phyloP scores from a whole-genome alignment of 2,329 filamentous ascomycete genomes.

The Aspergillus sojae region DNA sequence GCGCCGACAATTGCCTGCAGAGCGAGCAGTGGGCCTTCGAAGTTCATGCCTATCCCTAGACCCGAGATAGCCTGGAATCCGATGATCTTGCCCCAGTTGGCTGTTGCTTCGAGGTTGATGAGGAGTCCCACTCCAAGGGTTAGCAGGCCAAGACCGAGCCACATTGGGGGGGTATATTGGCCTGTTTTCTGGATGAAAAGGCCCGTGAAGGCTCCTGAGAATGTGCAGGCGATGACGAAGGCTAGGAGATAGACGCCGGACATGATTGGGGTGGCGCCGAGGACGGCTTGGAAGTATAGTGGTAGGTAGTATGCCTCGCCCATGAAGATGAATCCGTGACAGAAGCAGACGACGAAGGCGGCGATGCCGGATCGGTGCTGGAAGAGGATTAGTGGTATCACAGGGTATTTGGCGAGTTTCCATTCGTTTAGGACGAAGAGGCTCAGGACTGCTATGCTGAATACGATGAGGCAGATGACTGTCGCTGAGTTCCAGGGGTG shows the following conservation, averaged over 20 bases:
- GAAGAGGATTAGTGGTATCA: slow-evolving; percentile 77
- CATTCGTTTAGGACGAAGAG: slow-evolving; percentile 75
- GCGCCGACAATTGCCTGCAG: slow-evolving; percentile 53
- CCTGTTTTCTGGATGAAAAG: slow-evolving; percentile 75
- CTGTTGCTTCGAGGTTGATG: slow-evolving; percentile 53
- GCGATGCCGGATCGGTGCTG: slow-evolving; percentile 65
- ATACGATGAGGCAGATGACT: slow-evolving; percentile 76
- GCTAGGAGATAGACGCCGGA: slow-evolving; percentile 76
- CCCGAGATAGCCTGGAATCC: slow-evolving; percentile 52
- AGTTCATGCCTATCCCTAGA: slow-evolving; percentile 52
- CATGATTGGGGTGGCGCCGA: slow-evolving; percentile 68
- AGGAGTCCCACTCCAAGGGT: slow-evolving; percentile 68
- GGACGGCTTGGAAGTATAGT: slow-evolving; percentile 79
- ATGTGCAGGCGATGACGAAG: slow-evolving; percentile 66
- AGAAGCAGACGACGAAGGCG: slow-evolving; percentile 67
- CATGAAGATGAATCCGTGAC: slow-evolving; percentile 78
- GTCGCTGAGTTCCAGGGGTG: slow-evolving; percentile 75
- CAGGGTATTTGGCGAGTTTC: slow-evolving; percentile 72
- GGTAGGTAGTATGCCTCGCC: slow-evolving; percentile 78
- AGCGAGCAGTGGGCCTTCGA: slow-evolving; percentile 56
- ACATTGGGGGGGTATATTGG: slow-evolving; percentile 64
- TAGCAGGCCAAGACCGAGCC: slow-evolving; percentile 60
- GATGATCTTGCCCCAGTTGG: slow-evolving; percentile 39
- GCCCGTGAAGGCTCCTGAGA: slow-evolving; percentile 62
- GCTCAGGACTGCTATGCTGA: slow-evolving; percentile 64